Evolutionary conservation across 2,329 filamentous ascomycete genomes (phyloP).

Genomic region (Pseudogymnoascus sp.): DNA sequence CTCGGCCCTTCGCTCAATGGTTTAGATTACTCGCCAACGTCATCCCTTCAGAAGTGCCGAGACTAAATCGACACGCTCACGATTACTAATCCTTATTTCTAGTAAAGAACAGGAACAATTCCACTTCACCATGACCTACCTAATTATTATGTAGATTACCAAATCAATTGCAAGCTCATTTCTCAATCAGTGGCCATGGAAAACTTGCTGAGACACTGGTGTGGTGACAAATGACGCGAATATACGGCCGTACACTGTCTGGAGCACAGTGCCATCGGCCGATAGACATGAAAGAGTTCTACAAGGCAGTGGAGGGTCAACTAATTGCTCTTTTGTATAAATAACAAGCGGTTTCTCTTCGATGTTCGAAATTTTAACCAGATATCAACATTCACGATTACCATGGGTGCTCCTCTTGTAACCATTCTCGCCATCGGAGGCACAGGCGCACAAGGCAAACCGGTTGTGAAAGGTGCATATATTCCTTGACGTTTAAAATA

Average conservation of each 20-base stretch:
- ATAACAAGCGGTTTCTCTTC: too few relatives aligned
- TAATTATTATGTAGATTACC: background rate
- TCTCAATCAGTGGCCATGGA: background rate
- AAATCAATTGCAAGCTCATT: background rate
- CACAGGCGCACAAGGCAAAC: conserved; percentile 33
- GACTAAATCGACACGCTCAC: background rate
- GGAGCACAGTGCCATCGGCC: background rate
- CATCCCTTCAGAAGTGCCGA: background rate
- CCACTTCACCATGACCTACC: background rate
- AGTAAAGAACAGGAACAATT: background rate
- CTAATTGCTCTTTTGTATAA: background rate
- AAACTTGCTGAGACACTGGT: background rate
- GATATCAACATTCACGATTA: background rate
- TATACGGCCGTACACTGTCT: background rate
- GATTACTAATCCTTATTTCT: background rate
- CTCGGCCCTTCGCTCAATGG: background rate
- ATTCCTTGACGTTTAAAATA: background rate
- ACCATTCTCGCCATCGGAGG: conserved; percentile 42
- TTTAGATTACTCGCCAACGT: background rate
- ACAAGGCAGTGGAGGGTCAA: background rate
- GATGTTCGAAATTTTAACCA: background rate
- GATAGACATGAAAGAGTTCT: background rate
- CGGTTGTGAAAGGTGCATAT: conserved; percentile 28
- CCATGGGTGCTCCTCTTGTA: conserved; percentile 18
- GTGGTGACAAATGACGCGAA: background rate